These are phyloP conservation scores for Artemisia annua DNA, from an alignment of 129 eudicot genomes.

Conservation along the genomic window DNA sequence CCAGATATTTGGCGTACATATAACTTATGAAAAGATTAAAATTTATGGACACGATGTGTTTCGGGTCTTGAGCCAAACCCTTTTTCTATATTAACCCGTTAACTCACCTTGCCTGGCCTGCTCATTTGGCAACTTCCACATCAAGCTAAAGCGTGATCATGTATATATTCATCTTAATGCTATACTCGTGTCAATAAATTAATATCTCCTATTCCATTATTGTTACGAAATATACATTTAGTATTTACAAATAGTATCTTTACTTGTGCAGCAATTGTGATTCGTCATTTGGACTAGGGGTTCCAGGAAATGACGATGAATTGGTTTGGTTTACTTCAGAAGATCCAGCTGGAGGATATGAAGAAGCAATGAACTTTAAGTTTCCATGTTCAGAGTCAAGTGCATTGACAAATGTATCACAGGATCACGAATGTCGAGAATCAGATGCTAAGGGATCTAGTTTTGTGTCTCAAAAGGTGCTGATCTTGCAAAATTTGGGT, in stretches of 20 bases:
- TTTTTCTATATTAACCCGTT: too few relatives aligned
- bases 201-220: background rate
- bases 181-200: background rate
- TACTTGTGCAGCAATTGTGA: conserved; percentile 76
- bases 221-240: conserved; percentile 6
- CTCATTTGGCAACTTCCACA: too few relatives aligned
- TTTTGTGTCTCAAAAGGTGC: conserved; percentile 35
- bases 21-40: too few relatives aligned
- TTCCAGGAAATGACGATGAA: conserved; percentile 55
- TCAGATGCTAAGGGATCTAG: conserved; percentile 31
- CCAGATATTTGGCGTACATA: too few relatives aligned
- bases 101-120: too few relatives aligned
- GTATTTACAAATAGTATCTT: conserved; percentile 4
- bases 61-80: too few relatives aligned
- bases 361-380: conserved; percentile 47
- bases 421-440: conserved; percentile 32
- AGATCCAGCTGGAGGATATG: conserved; percentile 57
- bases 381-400: conserved; percentile 49
- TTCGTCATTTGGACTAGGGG: conserved; percentile 75
- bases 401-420: conserved; percentile 32
- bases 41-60: too few relatives aligned
- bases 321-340: conserved; percentile 74
- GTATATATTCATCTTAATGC: background rate
- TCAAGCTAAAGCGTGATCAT: background rate
- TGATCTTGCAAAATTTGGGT: too few relatives aligned